Evolutionary conservation across 2,329 filamentous ascomycete species (phyloP).

Genomic region (Fusarium veterinarium): DNA sequence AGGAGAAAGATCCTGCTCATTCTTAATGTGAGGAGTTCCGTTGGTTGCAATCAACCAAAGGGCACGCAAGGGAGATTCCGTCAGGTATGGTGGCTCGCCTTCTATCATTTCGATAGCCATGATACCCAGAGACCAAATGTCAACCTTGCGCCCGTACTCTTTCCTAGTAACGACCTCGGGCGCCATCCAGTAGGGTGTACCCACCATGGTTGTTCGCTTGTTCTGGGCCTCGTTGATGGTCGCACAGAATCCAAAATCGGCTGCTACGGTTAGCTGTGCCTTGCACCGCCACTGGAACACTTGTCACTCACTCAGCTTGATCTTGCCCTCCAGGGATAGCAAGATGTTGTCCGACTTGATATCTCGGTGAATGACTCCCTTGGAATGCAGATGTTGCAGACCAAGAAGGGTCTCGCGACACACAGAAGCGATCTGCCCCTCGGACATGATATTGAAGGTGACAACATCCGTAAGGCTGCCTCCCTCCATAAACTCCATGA

Average conservation of each 20-base stretch:
- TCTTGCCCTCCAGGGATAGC: conserved; percentile 91
- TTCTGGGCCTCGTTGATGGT: conserved; percentile 98
- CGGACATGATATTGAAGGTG: conserved; percentile 99
- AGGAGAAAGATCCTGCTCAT: conserved; percentile 82
- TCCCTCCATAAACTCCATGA: conserved; percentile 99
- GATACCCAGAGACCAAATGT: conserved; percentile 98
- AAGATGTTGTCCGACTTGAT: conserved; percentile 99
- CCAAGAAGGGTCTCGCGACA: conserved; percentile 93
- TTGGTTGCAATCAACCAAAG: conserved; percentile 97
- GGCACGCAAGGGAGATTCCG: conserved; percentile 91
- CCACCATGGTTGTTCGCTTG: conserved; percentile 99
- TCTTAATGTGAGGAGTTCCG: conserved; percentile 94
- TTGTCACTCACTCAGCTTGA: conserved; percentile 86
- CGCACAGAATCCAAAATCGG: conserved; percentile 98
- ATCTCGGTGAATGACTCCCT: conserved; percentile 97
- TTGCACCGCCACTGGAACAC: conserved; percentile 16
- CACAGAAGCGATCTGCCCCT: conserved; percentile 95
- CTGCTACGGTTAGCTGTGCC: conserved; percentile 62
- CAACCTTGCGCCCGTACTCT: conserved; percentile 97
- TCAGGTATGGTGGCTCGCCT: conserved; percentile 96
- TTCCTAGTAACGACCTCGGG: conserved; percentile 97
- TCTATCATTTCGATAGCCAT: conserved; percentile 99
- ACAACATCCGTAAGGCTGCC: conserved; percentile 98
- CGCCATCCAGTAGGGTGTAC: conserved; percentile 99
- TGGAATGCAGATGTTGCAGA: conserved; percentile 94